These are phyloP conservation scores for Boletus fagicola DNA, from an alignment of 768 basidiomycete species.

Conservation along the genomic window DNA sequence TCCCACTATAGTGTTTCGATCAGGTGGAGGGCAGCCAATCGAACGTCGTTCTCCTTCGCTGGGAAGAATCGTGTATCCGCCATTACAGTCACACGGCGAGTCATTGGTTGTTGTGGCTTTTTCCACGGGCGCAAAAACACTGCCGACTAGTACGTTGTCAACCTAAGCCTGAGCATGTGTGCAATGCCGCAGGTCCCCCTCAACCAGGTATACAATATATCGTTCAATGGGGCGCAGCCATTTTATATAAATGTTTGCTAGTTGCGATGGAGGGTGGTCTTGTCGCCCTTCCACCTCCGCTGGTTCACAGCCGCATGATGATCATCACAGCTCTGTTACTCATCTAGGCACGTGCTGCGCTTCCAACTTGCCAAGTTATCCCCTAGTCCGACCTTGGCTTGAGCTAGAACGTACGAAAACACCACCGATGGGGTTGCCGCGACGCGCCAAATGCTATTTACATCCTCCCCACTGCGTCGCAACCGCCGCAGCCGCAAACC, in stretches of 20 bases:
- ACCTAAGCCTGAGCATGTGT: too few species aligned
- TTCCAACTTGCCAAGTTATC: background rate
- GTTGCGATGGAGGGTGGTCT: too few species aligned
- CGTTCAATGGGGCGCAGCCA: too few species aligned
- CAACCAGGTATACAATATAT: too few species aligned
- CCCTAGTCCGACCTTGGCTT: too few species aligned
- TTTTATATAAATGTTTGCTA: too few species aligned
- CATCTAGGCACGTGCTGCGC: background rate
- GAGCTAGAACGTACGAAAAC: background rate
- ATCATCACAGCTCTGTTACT: background rate
- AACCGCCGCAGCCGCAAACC: background rate
- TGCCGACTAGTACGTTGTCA: background rate
- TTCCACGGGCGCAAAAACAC: background rate
- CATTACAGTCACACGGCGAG: background rate
- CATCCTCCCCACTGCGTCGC: background rate
- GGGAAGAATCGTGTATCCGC: background rate
- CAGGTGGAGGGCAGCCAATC: background rate
- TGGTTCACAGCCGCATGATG: background rate
- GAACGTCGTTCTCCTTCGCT: background rate
- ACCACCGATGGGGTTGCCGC: background rate
- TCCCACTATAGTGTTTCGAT: background rate
- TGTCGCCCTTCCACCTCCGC: too few species aligned
- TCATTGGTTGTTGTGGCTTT: background rate
- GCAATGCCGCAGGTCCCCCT: too few species aligned
- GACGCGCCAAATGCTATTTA: background rate